These are phyloP conservation scores for Podospora conica DNA, from an alignment of 495 filamentous ascomycete species.

Conservation along the genomic window DNA sequence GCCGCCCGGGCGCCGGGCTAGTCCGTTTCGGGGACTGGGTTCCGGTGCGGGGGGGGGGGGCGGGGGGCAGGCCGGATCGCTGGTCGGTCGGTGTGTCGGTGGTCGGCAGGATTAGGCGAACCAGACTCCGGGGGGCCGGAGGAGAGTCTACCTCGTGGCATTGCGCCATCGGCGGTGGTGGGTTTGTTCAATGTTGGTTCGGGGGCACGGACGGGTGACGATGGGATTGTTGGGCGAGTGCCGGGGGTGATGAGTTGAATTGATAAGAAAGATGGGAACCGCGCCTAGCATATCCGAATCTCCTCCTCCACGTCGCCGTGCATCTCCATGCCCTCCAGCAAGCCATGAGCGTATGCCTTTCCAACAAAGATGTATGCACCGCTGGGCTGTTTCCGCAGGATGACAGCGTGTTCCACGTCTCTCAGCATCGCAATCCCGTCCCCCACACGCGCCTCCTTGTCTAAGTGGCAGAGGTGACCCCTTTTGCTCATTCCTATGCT, in stretches of 20 bases:
- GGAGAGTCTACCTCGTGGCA: background rate
- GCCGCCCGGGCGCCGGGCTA: background rate
- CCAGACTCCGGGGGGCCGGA: background rate
- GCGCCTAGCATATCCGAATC: background rate
- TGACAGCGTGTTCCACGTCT: accelerated
- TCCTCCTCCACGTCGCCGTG: background rate
- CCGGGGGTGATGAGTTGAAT: no score
- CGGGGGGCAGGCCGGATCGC: background rate
- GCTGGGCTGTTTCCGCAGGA: background rate
- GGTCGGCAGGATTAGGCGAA: background rate
- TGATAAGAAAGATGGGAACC: no score
- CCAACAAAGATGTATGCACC: background rate
- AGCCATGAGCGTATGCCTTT: background rate
- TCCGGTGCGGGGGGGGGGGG: background rate
- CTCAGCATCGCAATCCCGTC: background rate
- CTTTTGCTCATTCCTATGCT: background rate
- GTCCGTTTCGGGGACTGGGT: background rate
- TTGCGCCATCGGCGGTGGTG: background rate
- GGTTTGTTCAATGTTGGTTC: background rate
- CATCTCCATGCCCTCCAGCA: background rate
- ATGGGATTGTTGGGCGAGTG: no score
- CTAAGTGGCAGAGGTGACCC: background rate
- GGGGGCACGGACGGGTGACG: background rate
- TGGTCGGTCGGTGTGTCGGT: background rate
- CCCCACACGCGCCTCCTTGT: background rate